Conservation (phyloP, 139 green algal species). For the Pleodorina starrii region DNA sequence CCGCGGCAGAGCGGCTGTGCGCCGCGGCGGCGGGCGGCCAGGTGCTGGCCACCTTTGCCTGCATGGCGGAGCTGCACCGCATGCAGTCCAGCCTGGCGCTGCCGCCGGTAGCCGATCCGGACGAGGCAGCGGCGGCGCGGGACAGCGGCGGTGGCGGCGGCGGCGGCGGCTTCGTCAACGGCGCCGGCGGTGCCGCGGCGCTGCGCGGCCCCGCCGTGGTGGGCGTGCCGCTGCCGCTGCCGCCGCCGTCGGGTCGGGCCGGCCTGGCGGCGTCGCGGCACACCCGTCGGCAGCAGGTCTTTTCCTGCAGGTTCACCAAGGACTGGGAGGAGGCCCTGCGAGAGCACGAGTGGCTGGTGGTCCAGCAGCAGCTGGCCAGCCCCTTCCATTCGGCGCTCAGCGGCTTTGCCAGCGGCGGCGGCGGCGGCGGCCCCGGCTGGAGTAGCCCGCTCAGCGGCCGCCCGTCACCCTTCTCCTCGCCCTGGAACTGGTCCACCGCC, state of each 20-base stretch:
- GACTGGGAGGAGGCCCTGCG: constrained; percentile 28
- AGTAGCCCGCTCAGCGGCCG: background rate
- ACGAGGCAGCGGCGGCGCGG: background rate
- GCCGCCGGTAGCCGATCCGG: background rate
- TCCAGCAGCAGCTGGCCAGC: too few relatives aligned
- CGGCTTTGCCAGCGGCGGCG: background rate
- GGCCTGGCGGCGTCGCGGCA: background rate
- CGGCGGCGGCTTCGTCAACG: background rate
- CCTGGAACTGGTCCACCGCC: background rate
- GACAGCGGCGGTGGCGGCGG: background rate
- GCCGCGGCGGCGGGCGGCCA: background rate
- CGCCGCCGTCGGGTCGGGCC: background rate
- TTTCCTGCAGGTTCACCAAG: constrained; percentile 2
- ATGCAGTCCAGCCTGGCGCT: background rate
- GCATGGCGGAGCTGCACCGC: constrained; percentile 7
- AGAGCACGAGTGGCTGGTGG: background rate
- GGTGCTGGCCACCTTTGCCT: constrained; percentile 5
- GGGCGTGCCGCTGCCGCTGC: background rate
- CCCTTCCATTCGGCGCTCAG: background rate
- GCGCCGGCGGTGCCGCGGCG: background rate
- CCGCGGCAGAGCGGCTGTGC: background rate
- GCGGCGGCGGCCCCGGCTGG: background rate
- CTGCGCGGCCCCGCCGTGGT: background rate
- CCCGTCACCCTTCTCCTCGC: constrained; percentile 14
- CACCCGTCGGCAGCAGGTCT: background rate